A percentile compares a stretch with the other conserved stretches of the same genome.
Conservation (phyloP, 2,329 filamentous ascomycete species). For the Claviceps sp. region DNA sequence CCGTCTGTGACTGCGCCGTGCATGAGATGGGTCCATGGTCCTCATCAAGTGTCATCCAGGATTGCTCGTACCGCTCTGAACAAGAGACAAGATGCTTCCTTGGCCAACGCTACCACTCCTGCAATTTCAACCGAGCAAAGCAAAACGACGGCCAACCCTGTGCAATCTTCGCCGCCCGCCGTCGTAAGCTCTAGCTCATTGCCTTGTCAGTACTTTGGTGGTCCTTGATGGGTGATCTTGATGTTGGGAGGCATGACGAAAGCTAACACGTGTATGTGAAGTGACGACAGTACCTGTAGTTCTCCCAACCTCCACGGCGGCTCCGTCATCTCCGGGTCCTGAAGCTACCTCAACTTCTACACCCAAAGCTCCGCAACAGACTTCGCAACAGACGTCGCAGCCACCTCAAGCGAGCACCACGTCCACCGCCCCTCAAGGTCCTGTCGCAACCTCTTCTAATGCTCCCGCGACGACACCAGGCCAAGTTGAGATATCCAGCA, state of each 20-base stretch:
- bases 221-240: not conserved
- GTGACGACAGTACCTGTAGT: not conserved
- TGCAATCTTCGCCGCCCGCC: not conserved
- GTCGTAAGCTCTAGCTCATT: not conserved
- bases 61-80: constrained; percentile 1
- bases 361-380: not conserved
- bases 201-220: not conserved
- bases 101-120: constrained; percentile 1
- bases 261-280: not conserved
- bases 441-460: not conserved
- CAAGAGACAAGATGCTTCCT: constrained; percentile 3
- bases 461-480: not conserved
- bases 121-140: not conserved
- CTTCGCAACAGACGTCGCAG: not conserved
- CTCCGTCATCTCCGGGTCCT: not conserved
- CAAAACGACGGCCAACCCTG: not conserved
- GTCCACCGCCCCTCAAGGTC: constrained; percentile 4
- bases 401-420: constrained; percentile 1
- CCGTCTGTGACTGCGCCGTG: not conserved
- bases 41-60: not conserved
- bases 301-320: not conserved
- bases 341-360: not conserved
- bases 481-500: constrained; percentile 2
- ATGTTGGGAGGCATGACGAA: not conserved
- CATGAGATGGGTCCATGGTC: constrained; percentile 1